Evolutionary conservation across 257 asterid genomes (phyloP).

Genomic region (Solanum lycopersicoides): DNA sequence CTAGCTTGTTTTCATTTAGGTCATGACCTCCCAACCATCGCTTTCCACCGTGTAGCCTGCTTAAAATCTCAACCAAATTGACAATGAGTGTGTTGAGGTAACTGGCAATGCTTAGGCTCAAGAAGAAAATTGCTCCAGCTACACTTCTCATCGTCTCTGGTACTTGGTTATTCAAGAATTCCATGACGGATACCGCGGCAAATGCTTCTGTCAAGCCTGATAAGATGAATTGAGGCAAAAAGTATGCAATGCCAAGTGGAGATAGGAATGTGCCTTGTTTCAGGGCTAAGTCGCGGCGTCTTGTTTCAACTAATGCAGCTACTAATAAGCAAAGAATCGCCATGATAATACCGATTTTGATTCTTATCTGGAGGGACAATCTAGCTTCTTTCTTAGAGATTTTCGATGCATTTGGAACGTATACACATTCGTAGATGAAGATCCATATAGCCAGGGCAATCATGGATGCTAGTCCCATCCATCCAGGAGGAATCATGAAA

Average conservation of each 20-base stretch:
- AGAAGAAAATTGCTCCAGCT: conserved; percentile 53
- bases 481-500: conserved; percentile 64
- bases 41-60: conserved; percentile 11
- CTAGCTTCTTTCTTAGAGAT: conserved; percentile 25
- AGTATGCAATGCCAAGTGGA: conserved; percentile 31
- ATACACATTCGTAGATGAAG: conserved; percentile 44
- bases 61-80: conserved; percentile 25
- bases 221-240: conserved; percentile 54
- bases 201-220: conserved; percentile 68
- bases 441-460: conserved; percentile 62
- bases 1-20: conserved; percentile 54
- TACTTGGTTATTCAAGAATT: conserved; percentile 39
- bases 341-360: conserved; percentile 37
- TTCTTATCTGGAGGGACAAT: conserved; percentile 24
- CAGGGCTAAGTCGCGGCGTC: conserved; percentile 31
- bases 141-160: conserved; percentile 69
- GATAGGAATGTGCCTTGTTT: conserved; percentile 23
- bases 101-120: conserved; percentile 44
- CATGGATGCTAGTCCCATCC: conserved; percentile 83
- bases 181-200: conserved; percentile 56
- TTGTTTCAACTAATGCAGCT: conserved; percentile 46
- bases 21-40: conserved; percentile 68
- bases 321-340: conserved; percentile 51
- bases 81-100: conserved; percentile 50
- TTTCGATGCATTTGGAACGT: conserved; percentile 25